Base-by-base conservation (phyloP, 2,329 filamentous ascomycete genomes). In the Trichocomaceae sp. region DNA sequence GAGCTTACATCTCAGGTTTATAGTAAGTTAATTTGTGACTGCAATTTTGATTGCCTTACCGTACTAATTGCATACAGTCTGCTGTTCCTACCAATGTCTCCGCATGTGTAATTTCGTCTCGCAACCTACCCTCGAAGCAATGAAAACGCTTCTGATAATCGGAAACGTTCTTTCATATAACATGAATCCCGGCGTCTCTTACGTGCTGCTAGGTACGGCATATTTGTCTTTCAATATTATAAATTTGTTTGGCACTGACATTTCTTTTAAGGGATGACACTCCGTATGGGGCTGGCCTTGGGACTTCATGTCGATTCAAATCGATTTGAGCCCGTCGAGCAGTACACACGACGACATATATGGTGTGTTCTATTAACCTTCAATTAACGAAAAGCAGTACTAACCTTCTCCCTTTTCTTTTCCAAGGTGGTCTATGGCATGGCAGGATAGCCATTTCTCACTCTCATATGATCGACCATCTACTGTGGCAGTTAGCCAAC, bases 1-100 rank as follows among this genome's bases (percentile, higher is more conserved):
- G 82, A 84, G 61, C 66, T 84, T 60, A 84, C 81, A 6, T 84
- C 82, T 9, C 82, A 84, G 62, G 82, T 85, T 29, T 84, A 83
- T 64, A 76, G 78, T 80, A 70, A 60, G 73, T 22, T 51, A 3
- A 23, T 20, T 13, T 2, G 29, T 13, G 7, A 54, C 46, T 9
- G 23, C 7, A 8, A 17, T 26, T 47, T 44, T 20, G 7, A 17
- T 23, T 26, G 23, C 7, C 15, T 20, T 26, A n/a, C n/a, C 41
- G 29, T 37, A 52, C 70, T 75, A 51, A 75, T 57, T 37, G 29
- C 35, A 45, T 19, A 8, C 53, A 79, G 79, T 84, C 4, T 85
- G 82, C 68, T 85, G 82, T 66, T 82, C 80, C 48, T 84, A 84
- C 58, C 82, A 85, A 64, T 84, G 82, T 61, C 72, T 84, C 23